Base-by-base conservation (phyloP, 768 basidiomycete genomes). In the Inosperma sp. region DNA sequence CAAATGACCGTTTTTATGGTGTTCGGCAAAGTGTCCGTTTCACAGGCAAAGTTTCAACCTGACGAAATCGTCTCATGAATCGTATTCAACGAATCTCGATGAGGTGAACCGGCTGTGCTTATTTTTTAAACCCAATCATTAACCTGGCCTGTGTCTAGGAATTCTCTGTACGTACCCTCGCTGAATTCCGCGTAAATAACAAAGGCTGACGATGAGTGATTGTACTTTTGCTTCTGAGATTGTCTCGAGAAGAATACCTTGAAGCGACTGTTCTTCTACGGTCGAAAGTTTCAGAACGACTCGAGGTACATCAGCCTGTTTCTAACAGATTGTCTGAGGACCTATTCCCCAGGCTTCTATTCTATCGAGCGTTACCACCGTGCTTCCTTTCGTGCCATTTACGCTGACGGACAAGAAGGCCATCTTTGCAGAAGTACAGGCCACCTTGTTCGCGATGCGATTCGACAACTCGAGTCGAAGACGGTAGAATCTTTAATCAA, bases 21-120 rank as follows among this genome's bases (percentile, higher is more conserved):
- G 7, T 95, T 98, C 73, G 98, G 98, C 67, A 94, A 95, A 67
- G 96, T 99, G 44, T 96, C 93, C 78, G 98, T 96, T 0, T 96
- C 93, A 0, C 93, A 95, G 76, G 92, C 88, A 58, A 39, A 64
- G 31, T 13, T 4, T 10, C 3, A 45, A 42, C 12, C 23, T 43
- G 40, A 10, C 45, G n/a, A n/a, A n/a, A n/a, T n/a, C n/a, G n/a
- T n/a, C n/a, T n/a, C n/a, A n/a, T n/a, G n/a, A 82, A 54, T 86
- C 87, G 19, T 83, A 83, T 62, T 92, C 88, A 14, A 87, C 89
- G 77, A 84, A 78, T 62, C 83, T 85, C 7, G 77, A 84, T 59
- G 85, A 87, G 70, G 88, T 87, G 51, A 50, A 73, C 34, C n/a
- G n/a, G 40, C 21, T 22, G 29, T 52, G 12, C 40, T 42, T 40